Evolutionary conservation across 73 alveolate species (phyloP), one percentile per base, ranked within the genome.

Genomic region (Paraurostyla sp.): DNA sequence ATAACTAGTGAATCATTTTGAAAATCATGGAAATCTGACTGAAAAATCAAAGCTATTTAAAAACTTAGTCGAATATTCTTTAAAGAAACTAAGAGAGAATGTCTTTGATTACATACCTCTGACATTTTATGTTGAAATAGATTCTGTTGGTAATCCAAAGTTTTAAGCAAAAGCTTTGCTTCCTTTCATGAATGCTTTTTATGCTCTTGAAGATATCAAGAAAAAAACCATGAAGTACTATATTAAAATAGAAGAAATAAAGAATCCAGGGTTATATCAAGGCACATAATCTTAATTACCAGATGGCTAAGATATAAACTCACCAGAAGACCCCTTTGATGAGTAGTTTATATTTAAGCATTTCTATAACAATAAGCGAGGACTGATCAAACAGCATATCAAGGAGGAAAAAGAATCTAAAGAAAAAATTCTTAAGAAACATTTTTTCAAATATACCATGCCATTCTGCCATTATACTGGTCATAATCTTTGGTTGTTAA

Each of bases 1-100:
- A 48, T 92, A 96, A 85, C 52, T 95, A 22, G 98, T 98, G 20
- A 98, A 98, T 87, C 99, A 98, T 88, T 98, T 95, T 83, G 99
- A 98, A 78, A 96, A 93, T 92, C 99, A 98, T 92, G 82, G 88
- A 16, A 83, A 93, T 43, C 83, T 98, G 30, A 85, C 97, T 50
- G 97, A 97, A 76, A 98, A 98, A 89, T 96, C 95, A 38, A 90
- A 94, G 88, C 80, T 97, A 91, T 98, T 95, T 90, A 68, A 90
- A 59, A 97, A 93, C 80, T 82, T 98, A 57, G 85, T 83, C 87
- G 59, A 80, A 20, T 96, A 85, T 80, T 88, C 96, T 78, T 96
- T 93, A 49, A n/a, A n/a, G n/a, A 65, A 87, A 49, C 84, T 92
- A 54, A 93, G 89, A 82, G 94, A 93, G 29, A 92, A 94, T 45